Percentiles rank a stretch among this genome's conserved stretches.
Conservation (phyloP, 306 rosid genomes). For the Castanopsis chinensis region DNA sequence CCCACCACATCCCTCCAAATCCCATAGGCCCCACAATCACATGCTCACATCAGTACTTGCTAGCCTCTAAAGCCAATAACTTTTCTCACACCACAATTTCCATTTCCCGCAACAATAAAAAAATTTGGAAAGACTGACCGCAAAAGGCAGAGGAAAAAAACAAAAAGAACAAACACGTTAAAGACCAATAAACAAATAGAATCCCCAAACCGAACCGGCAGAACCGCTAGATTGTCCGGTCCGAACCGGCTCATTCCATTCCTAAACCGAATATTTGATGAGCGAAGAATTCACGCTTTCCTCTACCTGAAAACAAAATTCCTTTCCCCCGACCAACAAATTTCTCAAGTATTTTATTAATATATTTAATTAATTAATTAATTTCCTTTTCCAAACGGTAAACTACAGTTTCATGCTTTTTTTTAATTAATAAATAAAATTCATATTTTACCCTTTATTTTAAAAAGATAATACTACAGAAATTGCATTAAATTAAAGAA, state of each 20-base stretch:
- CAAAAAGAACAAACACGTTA: neutral
- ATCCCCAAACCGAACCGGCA: neutral
- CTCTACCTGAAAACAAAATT: slow-evolving; percentile 43
- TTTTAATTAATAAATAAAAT: no score
- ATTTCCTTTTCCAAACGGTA: no score
- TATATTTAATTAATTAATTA: no score
- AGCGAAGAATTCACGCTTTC: slow-evolving; percentile 49
- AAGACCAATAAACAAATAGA: no score
- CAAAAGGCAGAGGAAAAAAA: neutral
- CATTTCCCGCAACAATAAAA: neutral
- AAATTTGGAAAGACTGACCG: neutral
- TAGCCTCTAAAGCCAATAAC: slow-evolving; percentile 26
- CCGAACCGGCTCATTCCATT: slow-evolving; percentile 12
- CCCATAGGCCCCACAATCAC: slow-evolving; percentile 35
- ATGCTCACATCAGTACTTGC: slow-evolving; percentile 28
- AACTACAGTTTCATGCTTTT: no score
- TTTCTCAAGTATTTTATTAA: neutral
- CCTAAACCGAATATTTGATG: slow-evolving; percentile 37
- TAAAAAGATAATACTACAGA: no score
- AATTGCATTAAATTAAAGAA: no score
- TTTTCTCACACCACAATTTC: neutral
- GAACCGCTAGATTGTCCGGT: slow-evolving; percentile 7
- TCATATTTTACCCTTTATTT: no score
- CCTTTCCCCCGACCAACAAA: slow-evolving; percentile 56
- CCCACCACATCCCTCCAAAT: slow-evolving; percentile 6